Base-by-base conservation (phyloP, 2,329 filamentous ascomycete genomes). In the Epichloe elymi region DNA sequence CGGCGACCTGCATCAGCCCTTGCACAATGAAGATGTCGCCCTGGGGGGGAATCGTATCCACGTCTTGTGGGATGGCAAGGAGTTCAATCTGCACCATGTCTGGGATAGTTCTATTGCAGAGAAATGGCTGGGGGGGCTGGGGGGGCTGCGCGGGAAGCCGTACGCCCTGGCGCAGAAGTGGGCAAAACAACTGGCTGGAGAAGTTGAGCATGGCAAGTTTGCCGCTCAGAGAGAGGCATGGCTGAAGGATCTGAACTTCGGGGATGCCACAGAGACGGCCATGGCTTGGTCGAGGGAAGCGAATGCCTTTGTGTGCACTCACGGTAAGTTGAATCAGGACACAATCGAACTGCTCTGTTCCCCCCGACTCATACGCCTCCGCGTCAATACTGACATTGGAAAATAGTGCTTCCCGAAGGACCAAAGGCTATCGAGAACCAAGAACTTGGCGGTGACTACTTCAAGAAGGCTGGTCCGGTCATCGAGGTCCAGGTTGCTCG, bases 21-120 rank as follows among this genome's bases (percentile, higher is more conserved):
- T 85, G 52, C 82, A 85, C 63, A 77, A 76, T 50, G 82, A 85
- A 65, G 73, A 82, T 51, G 75, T 83, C 6, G 71, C 74, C 2
- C 68, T 74, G 20, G 85, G 85, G 85, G 85, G 85, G 0, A 89
- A 88, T 57, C 74, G 75, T 11, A 84, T 88, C 57, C 64, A 71
- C 14, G 84, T 88, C 1, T 69, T 67, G 15, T 88, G 82, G 67
- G 70, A 80, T 26, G 74, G 73, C 3, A 63, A 65, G 33, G 64
- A 70, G 30, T 73, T 77, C 51, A 88, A 88, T 61, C 72, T 88
- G 41, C 85, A 88, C 60, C 75, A 83, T 52, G 78, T 87, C 15
- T 88, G 85, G 85, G 85, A 88, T 61, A 79, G 76, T 49, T 78
- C 75, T 57, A 87, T 88, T 55, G 74, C 79, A 0, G 82, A 85